Evolutionary conservation across 768 basidiomycete species (phyloP).

Genomic region (Candolleomyces eurysporus): DNA sequence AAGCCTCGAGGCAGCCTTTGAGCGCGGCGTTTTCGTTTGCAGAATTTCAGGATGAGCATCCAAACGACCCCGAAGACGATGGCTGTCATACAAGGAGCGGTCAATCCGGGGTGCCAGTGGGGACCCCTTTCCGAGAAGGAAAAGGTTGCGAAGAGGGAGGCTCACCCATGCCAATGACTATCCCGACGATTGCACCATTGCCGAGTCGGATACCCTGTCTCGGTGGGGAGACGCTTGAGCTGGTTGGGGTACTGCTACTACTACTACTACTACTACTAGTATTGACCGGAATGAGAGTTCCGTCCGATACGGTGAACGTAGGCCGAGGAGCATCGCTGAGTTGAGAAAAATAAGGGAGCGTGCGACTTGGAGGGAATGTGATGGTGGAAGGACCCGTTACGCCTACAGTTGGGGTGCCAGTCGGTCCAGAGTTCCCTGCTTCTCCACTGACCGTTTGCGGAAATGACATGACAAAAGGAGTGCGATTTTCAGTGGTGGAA

Average conservation of each 20-base stretch:
- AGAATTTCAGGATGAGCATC: constrained; percentile 17
- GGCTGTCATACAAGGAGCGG: constrained; percentile 11
- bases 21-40: constrained; percentile 18
- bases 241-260: neutral
- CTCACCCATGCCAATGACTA: constrained; percentile 11
- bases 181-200: constrained; percentile 14
- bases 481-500: constrained; percentile 1
- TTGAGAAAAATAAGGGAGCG: neutral
- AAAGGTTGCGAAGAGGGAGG: neutral
- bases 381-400: neutral
- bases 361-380: neutral
- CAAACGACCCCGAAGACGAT: constrained; percentile 15
- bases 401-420: neutral
- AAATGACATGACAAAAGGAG: neutral
- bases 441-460: neutral
- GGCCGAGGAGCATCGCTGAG: neutral
- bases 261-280: neutral
- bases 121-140: neutral
- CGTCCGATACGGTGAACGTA: neutral
- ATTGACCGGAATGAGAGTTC: neutral
- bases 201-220: constrained; percentile 3
- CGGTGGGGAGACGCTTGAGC: neutral
- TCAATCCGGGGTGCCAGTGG: neutral
- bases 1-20: constrained; percentile 19
- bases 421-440: neutral